These are phyloP conservation scores for Amphichorda felina DNA, from an alignment of 2,329 filamentous ascomycete species.

Conservation along the genomic window DNA sequence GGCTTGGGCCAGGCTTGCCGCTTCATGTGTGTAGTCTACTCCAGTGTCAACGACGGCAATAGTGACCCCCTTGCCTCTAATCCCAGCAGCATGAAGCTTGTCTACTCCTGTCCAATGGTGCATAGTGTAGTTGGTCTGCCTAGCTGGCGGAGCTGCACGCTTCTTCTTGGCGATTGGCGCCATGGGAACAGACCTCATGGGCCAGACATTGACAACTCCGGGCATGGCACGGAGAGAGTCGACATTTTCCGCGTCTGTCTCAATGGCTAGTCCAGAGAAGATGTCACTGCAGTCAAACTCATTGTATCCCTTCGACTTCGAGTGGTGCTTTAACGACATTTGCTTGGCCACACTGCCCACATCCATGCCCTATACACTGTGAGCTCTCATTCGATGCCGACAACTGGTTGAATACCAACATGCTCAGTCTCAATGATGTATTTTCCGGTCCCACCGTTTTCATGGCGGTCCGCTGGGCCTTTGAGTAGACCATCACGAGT, in stretches of 20 bases:
- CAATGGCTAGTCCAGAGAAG: slow-evolving; percentile 21
- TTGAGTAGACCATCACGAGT: background rate
- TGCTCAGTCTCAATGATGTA: slow-evolving; percentile 12
- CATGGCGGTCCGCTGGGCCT: background rate
- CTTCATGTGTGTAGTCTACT: slow-evolving; percentile 24
- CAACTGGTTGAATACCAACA: slow-evolving; percentile 2
- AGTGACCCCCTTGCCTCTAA: slow-evolving; percentile 22
- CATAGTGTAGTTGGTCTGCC: slow-evolving; percentile 16
- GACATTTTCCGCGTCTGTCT: slow-evolving; percentile 16
- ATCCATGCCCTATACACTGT: slow-evolving; percentile 3
- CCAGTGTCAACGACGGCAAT: slow-evolving; percentile 27
- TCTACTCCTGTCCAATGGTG: slow-evolving; percentile 26
- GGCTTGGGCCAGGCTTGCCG: slow-evolving; percentile 11
- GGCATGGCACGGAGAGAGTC: slow-evolving; percentile 18
- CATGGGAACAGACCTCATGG: slow-evolving; percentile 13
- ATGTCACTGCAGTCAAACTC: slow-evolving; percentile 21
- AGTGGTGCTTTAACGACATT: slow-evolving; percentile 9
- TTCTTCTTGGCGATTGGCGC: slow-evolving; percentile 2
- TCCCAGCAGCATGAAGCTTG: slow-evolving; percentile 21
- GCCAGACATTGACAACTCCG: slow-evolving; percentile 24
- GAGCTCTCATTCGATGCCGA: background rate
- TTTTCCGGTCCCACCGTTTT: slow-evolving; percentile 8
- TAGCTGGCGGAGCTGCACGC: background rate
- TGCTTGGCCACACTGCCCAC: slow-evolving; percentile 10
- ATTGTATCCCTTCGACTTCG: slow-evolving; percentile 10